Evolutionary conservation across 805 yeast species (phyloP), one percentile per base, ranked within the genome.

Genomic region (Priceomyces haplophilus): DNA sequence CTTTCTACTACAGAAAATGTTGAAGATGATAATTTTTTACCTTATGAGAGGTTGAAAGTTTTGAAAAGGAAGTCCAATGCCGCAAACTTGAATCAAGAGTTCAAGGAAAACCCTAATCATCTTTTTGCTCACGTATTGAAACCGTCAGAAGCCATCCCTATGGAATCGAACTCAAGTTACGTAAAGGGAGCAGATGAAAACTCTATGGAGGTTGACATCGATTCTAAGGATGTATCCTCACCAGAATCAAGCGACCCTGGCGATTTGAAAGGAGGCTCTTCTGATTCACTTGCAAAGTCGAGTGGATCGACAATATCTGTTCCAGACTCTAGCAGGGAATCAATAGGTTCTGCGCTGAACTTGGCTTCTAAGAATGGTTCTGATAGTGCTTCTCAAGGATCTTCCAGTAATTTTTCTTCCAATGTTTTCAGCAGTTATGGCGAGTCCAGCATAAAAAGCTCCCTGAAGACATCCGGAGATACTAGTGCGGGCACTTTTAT

Each of bases 21-120:
- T 21, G 24, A 7, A 7, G 24, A 8, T 21, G 24, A 21, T 6
- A 30, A 7, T 10, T 59, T 60, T 36, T 31, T 58, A 21, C 65
- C 65, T 7, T 50, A 38, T 36, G 64, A 61, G 45, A 42, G 64
- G 18, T 39, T 59, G 23, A 56, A 58, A 40, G 59, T 56, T 2
- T 37, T 58, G 47, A 59, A 50, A 42, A 58, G 56, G 37, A 45
- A 48, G 21, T 4, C 37, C 4, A 39, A 32, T n/a, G 12, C 34
- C 21, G 8, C 6, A 21, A 21, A 8, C 8, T 27, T 29, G 12
- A 33, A 24, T 25, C 37, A 37, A 15, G 10, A 19, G 10, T 15
- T 29, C 7, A 19, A 34, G 11, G 44, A 46, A 21, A 27, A 34
- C 32, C 49, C 45, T 16, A 45, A 42, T 33, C 41, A 42, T 15